A percentile compares a stretch with the other conserved stretches of the same genome.
phyloP scores from a whole-genome alignment of 495 filamentous ascomycete genomes.

The Chaetomidium leptoderma region DNA sequence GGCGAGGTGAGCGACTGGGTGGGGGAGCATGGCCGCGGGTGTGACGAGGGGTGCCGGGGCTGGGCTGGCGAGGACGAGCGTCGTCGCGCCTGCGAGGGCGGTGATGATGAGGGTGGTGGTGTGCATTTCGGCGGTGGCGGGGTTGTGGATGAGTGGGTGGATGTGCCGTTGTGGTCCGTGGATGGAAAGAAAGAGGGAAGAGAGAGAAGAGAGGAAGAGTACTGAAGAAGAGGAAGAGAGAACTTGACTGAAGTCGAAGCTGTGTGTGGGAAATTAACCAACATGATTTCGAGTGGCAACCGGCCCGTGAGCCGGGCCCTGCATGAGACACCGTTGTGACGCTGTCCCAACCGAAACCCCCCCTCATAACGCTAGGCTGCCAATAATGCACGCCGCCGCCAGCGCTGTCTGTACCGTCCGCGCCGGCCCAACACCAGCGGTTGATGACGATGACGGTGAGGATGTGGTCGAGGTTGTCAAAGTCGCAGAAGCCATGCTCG shows the following conservation, averaged over 20 bases:
- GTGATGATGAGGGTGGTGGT: not conserved
- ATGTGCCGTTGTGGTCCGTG: no score
- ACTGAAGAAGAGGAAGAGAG: no score
- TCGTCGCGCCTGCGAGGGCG: not conserved
- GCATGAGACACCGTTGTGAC: no score
- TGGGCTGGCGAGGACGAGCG: not conserved
- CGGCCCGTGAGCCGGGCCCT: no score
- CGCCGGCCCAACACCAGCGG: not conserved
- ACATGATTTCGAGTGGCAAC: no score
- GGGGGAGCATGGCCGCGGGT: not conserved
- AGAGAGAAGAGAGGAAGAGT: not conserved
- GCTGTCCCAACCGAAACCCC: no score
- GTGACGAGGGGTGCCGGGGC: not conserved
- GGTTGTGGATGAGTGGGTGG: not conserved
- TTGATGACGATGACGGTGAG: no score
- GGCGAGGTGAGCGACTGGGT: not conserved
- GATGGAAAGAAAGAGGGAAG: no score
- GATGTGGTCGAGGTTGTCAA: no score
- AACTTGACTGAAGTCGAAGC: no score
- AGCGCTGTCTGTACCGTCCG: conserved; percentile 1
- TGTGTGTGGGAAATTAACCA: no score
- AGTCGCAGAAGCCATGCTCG: no score
- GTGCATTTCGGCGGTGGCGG: not conserved
- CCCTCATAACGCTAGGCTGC: not conserved
- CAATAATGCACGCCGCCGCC: not conserved